phyloP scores from a whole-genome alignment of 1,284 basidiomycete species.

The Ustilago curta region DNA sequence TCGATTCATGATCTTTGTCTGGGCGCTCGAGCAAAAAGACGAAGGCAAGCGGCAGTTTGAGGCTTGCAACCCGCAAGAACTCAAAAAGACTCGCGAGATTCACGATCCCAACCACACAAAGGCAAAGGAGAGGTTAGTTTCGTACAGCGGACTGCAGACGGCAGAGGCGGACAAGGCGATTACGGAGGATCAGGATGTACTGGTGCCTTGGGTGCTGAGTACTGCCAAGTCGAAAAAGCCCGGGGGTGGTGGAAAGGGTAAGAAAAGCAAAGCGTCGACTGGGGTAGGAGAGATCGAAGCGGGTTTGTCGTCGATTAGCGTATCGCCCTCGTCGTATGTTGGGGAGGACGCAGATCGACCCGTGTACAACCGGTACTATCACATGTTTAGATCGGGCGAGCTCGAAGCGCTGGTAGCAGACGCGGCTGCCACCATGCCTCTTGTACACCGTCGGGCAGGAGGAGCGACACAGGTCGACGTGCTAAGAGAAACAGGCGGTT shows the following conservation, averaged over 20 bases:
- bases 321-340: neutral
- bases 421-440: constrained; percentile 42
- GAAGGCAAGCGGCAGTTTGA: constrained; percentile 63
- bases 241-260: constrained; percentile 4
- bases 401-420: constrained; percentile 62
- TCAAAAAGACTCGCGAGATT: constrained; percentile 23
- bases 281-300: constrained; percentile 30
- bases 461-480: constrained; percentile 24
- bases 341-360: constrained; percentile 20
- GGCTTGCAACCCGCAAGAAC: constrained; percentile 13
- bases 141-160: constrained; percentile 35
- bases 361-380: constrained; percentile 67
- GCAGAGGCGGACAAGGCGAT: constrained; percentile 5
- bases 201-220: constrained; percentile 67
- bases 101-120: constrained; percentile 35
- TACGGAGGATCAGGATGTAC: constrained; percentile 58
- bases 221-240: constrained; percentile 23
- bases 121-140: constrained; percentile 33
- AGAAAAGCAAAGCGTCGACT: constrained; percentile 4
- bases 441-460: neutral
- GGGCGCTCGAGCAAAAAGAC: constrained; percentile 92
- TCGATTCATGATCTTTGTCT: constrained; percentile 93
- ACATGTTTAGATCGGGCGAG: constrained; percentile 64
- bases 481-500: constrained; percentile 56
- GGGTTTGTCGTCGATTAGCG: constrained; percentile 2